A percentile compares a stretch with the other conserved stretches of the same genome.
Conservation (phyloP, 2,329 filamentous ascomycete genomes). For the Diaporthe ilicicola region DNA sequence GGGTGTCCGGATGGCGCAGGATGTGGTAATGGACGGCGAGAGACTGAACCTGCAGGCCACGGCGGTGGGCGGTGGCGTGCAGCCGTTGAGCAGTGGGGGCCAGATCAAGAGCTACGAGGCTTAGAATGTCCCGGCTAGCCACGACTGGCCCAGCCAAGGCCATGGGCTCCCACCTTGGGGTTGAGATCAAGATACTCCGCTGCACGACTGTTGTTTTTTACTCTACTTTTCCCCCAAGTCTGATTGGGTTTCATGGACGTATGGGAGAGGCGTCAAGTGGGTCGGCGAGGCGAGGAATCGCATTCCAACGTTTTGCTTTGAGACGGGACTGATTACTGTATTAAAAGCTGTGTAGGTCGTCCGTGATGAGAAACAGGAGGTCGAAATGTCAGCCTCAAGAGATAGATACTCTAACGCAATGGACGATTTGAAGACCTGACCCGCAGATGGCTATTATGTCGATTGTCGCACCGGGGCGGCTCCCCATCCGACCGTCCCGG, state of each 20-base stretch:
- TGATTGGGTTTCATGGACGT: slow-evolving; percentile 27
- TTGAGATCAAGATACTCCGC: neutral
- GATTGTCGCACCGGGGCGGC: neutral
- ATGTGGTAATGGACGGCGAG: slow-evolving; percentile 57
- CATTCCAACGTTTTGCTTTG: slow-evolving; percentile 13
- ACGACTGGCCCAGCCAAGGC: neutral
- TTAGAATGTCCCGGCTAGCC: slow-evolving; percentile 40
- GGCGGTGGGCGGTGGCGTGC: slow-evolving; percentile 53
- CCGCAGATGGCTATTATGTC: neutral
- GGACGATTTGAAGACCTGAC: neutral
- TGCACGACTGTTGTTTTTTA: slow-evolving; percentile 2
- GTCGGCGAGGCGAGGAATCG: slow-evolving; percentile 21
- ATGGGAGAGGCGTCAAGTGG: slow-evolving; percentile 29
- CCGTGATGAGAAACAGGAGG: slow-evolving; percentile 16
- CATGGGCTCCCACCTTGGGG: neutral
- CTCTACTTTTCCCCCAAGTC: neutral
- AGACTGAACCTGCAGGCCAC: slow-evolving; percentile 62
- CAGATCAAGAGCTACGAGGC: slow-evolving; percentile 67
- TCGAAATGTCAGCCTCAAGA: slow-evolving; percentile 3
- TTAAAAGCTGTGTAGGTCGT: slow-evolving; percentile 12
- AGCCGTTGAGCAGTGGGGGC: slow-evolving; percentile 63
- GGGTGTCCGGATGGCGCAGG: slow-evolving; percentile 56
- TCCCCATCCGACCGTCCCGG: slow-evolving; percentile 22
- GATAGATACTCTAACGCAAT: slow-evolving; percentile 23
- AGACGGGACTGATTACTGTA: slow-evolving; percentile 23